Base-by-base conservation (phyloP, 2,329 filamentous ascomycete genomes). In the Cordyceps cateniannulata region DNA sequence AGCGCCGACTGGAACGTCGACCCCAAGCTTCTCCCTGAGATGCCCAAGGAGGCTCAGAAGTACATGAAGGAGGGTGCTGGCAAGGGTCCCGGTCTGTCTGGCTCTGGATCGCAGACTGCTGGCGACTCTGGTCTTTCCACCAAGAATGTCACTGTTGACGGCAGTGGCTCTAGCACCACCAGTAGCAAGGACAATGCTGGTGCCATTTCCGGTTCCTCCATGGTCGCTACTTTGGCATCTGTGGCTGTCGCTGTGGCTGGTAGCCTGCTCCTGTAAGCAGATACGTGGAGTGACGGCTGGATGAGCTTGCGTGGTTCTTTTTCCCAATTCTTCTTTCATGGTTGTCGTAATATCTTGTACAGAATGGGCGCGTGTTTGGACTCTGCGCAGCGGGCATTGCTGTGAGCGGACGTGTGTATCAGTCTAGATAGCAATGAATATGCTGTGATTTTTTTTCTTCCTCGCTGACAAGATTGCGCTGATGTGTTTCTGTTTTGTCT, bases 11-110 rank as follows among this genome's bases (percentile, higher is more conserved):
- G 83, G 83, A 75, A 81, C 44, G 78, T 85, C 42, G 74, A 81
- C 66, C 71, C 77, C 49, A 79, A 75, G 50, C 63, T 73, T 20
- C 74, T 85, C 27, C 83, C 83, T 14, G 75, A 76, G 42, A 82
- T 85, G 62, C 83, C 83, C 42, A 64, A 73, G 0, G 72, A 72
- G 29, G 83, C 83, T 32, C 64, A 76, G 66, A 77, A 81, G 75
- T 84, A 76, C 74, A 79, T 85, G 76, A 76, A 72, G 40, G 68
- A 75, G 9, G 82, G 83, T 67, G 82, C 82, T 52, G 82, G 82
- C 38, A 67, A 69, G 1, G 83, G 81, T 2, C 81, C 81, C 14
- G 83, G 83, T 64, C 76, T 85, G 18, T 71, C 71, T 3, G 82
- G 82, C 6, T 66, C 69, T 22, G 83, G 83, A 25, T 85, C 83